Base-by-base conservation (phyloP, 2,329 filamentous ascomycete species). In the Paecilomyces dactylethromorphus region DNA sequence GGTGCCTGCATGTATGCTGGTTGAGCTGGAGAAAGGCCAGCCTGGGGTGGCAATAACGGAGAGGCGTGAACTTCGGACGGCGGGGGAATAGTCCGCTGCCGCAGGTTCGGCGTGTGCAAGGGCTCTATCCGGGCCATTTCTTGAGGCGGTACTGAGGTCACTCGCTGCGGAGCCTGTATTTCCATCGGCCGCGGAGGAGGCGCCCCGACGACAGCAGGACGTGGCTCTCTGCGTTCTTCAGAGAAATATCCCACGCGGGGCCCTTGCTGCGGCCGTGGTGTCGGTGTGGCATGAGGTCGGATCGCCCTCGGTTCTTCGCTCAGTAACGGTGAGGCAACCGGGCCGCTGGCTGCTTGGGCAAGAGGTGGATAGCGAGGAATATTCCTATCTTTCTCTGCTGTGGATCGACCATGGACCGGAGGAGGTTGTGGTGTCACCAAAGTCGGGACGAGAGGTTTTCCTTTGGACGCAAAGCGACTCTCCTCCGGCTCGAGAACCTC, bases 181-280 rank as follows among this genome's bases (percentile, higher is more conserved):
- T 75, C 72, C 61, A 68, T 69, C 11, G 65, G 55, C n/a, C 65
- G 67, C 52, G 66, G 54, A 15, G 64, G 62, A 13, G 65, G 68
- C 29, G 66, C 56, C 32, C 71, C 53, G 22, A 66, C 58, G 22
- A 63, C 56, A 2, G 62, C 57, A 3, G 67, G 59, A 51, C 68
- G 61, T 33, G 53, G 62, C 18, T 76, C 74, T 33, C 71, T 66
- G 26, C 71, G 66, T 7, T 77, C 75, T 12, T 79, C 77, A 31
- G 72, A 71, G 59, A 80, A 80, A 54, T 76, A 77, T 45, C 78
- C 78, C 56, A 74, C 59, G 29, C 72, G 75, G 8, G 78, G 78
- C n/a, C 78, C 78, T 60, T 69, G 70, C 45, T 65, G 65, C 21
- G 70, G 63, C 29, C 71, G 70, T 61, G 71, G 70, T 13, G 68